Evolutionary conservation across 306 rosid species (phyloP), one percentile per base, ranked within the genome.

Genomic region (Rosa rugosa): DNA sequence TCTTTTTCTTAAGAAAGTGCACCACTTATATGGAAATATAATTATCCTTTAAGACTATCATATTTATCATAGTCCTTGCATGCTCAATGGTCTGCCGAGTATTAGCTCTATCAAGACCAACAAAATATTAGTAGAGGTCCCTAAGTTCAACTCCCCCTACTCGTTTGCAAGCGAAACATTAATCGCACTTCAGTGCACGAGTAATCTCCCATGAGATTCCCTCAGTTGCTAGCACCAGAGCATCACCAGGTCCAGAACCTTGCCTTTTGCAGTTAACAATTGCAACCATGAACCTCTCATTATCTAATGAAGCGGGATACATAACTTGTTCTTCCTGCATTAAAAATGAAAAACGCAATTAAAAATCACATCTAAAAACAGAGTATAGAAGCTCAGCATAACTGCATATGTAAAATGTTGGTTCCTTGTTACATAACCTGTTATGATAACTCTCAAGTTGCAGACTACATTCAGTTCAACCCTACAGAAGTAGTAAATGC

Each of bases 311-410:
- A 25, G 95, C 84, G 36, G 90, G 92, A 79, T 90, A 91, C 90
- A 94, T 94, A 76, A 85, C 73, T 80, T 94, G 98, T 82, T 94
- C 98, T 71, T 92, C 98, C 98, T 94, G 89, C 73, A 77, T 82
- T 47, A 56, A 49, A 68, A 60, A 66, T 12, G 10, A 18, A 69
- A 64, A 67, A 47, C 50, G 17, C 34, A 17, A 18, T 46, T 20
- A 54, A 25, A 5, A 23, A 31, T 5, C 12, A 25, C 27, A 47
- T 36, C n/a, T 31, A 12, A 23, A 22, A 18, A 7, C 20, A 23
- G 50, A 51, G 7, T 34, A 18, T 20, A 34, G 63, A 4, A 72
- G 31, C 60, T 17, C 25, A 16, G 34, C 34, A 16, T 50, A 31
- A 31, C 34, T 1, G 34, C 56, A 36, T 31, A 63, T 4, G 42